Evolutionary conservation across 129 eudicot genomes (phyloP).

Genomic region (Apium graveolens): DNA sequence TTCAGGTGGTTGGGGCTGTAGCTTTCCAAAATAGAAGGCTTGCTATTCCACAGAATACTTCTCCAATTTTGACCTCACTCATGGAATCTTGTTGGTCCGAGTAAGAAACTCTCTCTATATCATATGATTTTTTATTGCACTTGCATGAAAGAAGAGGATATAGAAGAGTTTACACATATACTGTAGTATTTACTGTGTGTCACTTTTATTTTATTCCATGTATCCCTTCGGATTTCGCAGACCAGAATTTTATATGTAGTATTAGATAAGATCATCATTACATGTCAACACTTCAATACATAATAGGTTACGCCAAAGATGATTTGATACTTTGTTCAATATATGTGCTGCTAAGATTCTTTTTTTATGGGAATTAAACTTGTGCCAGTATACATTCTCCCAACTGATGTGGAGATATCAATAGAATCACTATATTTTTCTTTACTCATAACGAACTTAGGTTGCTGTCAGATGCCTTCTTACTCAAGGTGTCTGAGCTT

Average conservation of each 20-base stretch:
- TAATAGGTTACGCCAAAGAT: neutral
- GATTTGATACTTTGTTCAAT: neutral
- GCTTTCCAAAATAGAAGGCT: conserved; percentile 94
- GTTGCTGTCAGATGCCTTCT: neutral
- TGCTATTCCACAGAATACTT: conserved; percentile 56
- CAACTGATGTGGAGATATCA: neutral
- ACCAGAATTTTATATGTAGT: too few relatives aligned
- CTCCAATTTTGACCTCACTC: conserved; percentile 59
- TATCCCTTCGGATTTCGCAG: neutral
- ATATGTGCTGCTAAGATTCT: neutral
- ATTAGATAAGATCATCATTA: neutral
- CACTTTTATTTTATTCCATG: neutral
- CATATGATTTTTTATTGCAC: neutral
- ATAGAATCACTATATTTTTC: neutral
- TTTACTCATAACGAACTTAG: neutral
- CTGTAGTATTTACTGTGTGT: neutral
- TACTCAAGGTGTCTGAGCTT: neutral
- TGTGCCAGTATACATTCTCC: neutral
- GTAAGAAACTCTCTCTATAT: conserved; percentile 34
- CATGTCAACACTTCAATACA: neutral
- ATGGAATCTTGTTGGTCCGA: conserved; percentile 98
- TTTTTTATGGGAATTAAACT: neutral
- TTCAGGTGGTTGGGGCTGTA: conserved; percentile 95
- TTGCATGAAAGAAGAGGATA: neutral
- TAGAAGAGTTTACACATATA: neutral